Evolutionary conservation across 2,329 filamentous ascomycete genomes (phyloP), one percentile per base, ranked within the genome.

Genomic region (Mycogone perniciosa): DNA sequence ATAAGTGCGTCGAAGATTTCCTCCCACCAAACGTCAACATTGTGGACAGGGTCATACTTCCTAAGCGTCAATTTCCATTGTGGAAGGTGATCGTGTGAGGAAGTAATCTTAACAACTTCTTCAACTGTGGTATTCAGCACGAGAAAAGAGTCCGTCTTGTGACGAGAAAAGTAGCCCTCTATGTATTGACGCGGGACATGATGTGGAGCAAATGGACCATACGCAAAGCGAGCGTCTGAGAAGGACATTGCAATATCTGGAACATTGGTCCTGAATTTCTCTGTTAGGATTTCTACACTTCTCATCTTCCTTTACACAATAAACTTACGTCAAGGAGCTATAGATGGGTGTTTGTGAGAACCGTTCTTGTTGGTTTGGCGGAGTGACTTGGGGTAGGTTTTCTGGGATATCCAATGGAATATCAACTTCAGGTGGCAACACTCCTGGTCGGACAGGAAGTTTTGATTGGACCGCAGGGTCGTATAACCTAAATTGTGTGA

Each of bases 161-260:
- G 76, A 0, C 60, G 52, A 0, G 79, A 73, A 54, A 81, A 77
- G 55, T 82, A 81, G 31, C 72, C 73, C 50, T 80, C 73, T 3
- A 82, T 69, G 50, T 81, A 81, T 56, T 80, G 76, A 2, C 73
- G 71, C 0, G 79, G 74, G 0, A 82, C 63, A 53, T 75, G 70
- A 56, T 81, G 77, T 0, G 78, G 78, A 9, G 72, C 73, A 56
- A 81, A 81, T 0, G 78, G 76, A 0, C 77, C 78, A 50, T 80
- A 80, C 0, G 77, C 65, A 54, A 81, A 81, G 0, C 67, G 67
- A 1, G 64, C 43, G 51, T 81, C 78, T 0, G 77, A 80, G 55
- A 80, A 79, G 4, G 67, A 71, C 77, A 80, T 81, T 26, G 76
- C 76, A 33, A 80, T 74, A 37, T 76, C 72, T 0, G 78, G 78